Evolutionary conservation across 106 monocot species (phyloP).

Genomic region (Dioscorea dumetorum): DNA sequence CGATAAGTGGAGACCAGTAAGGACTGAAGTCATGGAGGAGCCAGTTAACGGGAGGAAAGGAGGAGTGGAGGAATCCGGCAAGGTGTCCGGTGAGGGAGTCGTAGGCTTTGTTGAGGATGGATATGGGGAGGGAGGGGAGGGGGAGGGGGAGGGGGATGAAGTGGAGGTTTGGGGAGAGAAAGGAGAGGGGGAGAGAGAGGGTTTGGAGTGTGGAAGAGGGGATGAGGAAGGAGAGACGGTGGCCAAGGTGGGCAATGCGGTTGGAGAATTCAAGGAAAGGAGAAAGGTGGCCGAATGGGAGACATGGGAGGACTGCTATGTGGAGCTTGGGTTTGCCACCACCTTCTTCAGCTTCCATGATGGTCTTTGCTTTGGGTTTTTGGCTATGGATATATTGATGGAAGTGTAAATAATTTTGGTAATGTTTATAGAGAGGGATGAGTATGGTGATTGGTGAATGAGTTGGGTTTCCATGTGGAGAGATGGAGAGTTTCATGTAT

Average conservation of each 20-base stretch:
- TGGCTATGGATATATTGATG: too few relatives aligned
- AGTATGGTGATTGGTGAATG: too few relatives aligned
- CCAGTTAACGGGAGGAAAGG: not conserved
- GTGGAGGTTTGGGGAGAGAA: not conserved
- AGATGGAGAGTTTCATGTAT: too few relatives aligned
- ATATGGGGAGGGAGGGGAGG: not conserved
- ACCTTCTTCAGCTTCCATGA: not conserved
- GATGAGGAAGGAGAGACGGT: conserved; percentile 1
- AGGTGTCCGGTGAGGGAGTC: not conserved
- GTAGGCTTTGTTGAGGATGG: not conserved
- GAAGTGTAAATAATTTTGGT: too few relatives aligned
- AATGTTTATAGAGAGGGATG: too few relatives aligned
- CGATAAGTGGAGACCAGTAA: not conserved
- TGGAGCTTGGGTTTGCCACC: not conserved
- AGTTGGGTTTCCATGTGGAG: too few relatives aligned
- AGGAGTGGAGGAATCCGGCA: not conserved
- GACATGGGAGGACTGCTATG: conserved; percentile 1
- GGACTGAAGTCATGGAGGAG: not conserved
- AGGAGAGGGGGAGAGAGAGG: not conserved
- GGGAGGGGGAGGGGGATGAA: not conserved
- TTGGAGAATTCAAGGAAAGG: not conserved
- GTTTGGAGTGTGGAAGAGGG: not conserved
- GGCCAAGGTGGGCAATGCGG: not conserved
- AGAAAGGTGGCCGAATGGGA: not conserved
- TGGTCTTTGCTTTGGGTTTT: too few relatives aligned